phyloP scores from a whole-genome alignment of 2,329 filamentous ascomycete genomes.

The Fusarium nematophilum region DNA sequence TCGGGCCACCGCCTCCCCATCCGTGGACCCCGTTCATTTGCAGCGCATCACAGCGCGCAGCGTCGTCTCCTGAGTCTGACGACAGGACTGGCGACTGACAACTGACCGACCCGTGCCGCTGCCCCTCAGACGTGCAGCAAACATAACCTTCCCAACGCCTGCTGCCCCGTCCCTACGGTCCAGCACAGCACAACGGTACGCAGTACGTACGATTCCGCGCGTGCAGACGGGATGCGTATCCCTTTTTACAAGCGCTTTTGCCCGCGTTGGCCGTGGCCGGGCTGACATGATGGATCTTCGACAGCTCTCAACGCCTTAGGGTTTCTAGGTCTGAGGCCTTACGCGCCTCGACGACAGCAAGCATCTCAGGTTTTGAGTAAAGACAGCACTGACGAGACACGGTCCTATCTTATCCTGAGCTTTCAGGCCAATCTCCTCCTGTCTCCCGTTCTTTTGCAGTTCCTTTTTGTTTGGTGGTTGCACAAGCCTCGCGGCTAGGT shows the following conservation, averaged over 20 bases:
- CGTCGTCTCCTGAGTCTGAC: conserved; percentile 30
- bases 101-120: conserved; percentile 12
- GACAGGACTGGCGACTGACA: too few species aligned
- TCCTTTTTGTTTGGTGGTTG: conserved; percentile 4
- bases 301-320: conserved; percentile 28
- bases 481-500: conserved; percentile 11
- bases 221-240: conserved; percentile 5
- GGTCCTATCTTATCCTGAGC: neutral
- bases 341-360: too few species aligned
- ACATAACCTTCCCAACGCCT: conserved; percentile 17
- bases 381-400: neutral
- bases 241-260: conserved; percentile 21
- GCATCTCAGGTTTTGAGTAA: too few species aligned
- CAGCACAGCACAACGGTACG: conserved; percentile 6
- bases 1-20: conserved; percentile 4
- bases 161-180: conserved; percentile 2
- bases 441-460: conserved; percentile 8
- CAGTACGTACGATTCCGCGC: conserved; percentile 13
- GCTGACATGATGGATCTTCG: conserved; percentile 30
- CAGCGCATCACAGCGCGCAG: conserved; percentile 19
- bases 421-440: neutral
- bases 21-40: conserved; percentile 15
- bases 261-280: conserved; percentile 10
- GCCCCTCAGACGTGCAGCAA: conserved; percentile 30
- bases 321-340: conserved; percentile 19